phyloP scores from a whole-genome alignment of 1,139 yeast genomes.

The Kurtzmaniella quercitrusa region DNA sequence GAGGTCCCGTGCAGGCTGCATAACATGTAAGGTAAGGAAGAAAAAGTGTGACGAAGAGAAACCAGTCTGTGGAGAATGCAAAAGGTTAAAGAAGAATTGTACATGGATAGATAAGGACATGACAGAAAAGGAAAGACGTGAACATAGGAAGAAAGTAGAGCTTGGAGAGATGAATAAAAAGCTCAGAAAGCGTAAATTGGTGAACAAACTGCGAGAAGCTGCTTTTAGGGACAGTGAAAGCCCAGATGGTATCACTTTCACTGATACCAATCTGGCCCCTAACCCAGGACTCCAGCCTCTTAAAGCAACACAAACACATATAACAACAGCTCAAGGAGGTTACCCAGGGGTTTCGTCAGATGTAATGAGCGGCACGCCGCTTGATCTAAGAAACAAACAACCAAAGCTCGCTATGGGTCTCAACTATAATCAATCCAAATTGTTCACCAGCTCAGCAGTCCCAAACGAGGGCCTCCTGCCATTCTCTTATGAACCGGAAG shows the following conservation, averaged over 20 bases:
- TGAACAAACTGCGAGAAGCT: conserved; percentile 1
- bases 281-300: background rate
- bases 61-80: conserved; percentile 61
- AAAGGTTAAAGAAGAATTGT: conserved; percentile 51
- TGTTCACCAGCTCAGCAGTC: background rate
- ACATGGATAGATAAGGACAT: conserved; percentile 33
- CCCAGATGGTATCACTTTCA: background rate
- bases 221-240: background rate
- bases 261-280: background rate
- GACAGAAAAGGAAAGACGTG: conserved; percentile 23
- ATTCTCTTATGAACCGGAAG: background rate
- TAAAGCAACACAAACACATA: background rate
- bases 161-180: conserved; percentile 30
- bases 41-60: conserved; percentile 66
- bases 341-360: background rate
- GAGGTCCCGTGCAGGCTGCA: conserved; percentile 58
- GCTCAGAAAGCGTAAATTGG: conserved; percentile 29
- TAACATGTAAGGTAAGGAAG: conserved; percentile 68
- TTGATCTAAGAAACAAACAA: background rate
- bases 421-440: background rate
- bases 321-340: background rate
- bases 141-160: conserved; percentile 23
- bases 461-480: background rate
- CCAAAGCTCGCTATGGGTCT: background rate
- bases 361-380: background rate